Conservation (phyloP, 1,139 yeast genomes). For the Oligophagozyma castellii region DNA sequence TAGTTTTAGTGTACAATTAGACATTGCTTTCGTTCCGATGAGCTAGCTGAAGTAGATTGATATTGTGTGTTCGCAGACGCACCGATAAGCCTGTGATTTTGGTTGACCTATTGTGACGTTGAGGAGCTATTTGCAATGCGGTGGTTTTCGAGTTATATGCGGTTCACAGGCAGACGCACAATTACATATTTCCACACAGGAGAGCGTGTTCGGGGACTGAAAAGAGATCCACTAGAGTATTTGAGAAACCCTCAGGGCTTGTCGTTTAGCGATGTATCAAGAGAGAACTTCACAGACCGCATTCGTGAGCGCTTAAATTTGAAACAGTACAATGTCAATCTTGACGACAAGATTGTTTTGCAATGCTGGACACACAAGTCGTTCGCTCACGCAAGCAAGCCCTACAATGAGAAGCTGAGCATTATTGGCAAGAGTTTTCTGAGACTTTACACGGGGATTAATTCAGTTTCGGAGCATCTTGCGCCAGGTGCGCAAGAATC, state of each 20-base stretch:
- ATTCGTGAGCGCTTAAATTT: constrained; percentile 25
- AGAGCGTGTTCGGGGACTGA: constrained; percentile 55
- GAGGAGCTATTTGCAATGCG: no score
- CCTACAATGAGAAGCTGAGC: constrained; percentile 75
- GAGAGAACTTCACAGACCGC: constrained; percentile 22
- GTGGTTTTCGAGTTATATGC: no score
- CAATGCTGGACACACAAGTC: constrained; percentile 88
- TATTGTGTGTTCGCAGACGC: no score
- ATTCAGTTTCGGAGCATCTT: constrained; percentile 24
- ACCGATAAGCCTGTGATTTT: no score
- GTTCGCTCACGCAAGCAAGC: constrained; percentile 80
- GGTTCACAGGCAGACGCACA: background rate
- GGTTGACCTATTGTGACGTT: no score
- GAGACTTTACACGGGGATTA: constrained; percentile 43
- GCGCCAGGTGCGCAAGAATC: constrained; percentile 13
- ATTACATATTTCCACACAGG: constrained; percentile 35
- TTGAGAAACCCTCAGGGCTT: constrained; percentile 42
- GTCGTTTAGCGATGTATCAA: constrained; percentile 41
- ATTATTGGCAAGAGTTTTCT: constrained; percentile 66
- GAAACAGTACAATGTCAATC: constrained; percentile 14
- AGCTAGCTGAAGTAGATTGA: no score
- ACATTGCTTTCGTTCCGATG: no score
- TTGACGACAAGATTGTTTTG: constrained; percentile 32
- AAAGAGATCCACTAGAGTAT: constrained; percentile 60
- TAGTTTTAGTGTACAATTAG: no score